These are phyloP conservation scores for Cyphellophora europaea DNA, from an alignment of 2,329 filamentous ascomycete genomes.

Conservation along the genomic window DNA sequence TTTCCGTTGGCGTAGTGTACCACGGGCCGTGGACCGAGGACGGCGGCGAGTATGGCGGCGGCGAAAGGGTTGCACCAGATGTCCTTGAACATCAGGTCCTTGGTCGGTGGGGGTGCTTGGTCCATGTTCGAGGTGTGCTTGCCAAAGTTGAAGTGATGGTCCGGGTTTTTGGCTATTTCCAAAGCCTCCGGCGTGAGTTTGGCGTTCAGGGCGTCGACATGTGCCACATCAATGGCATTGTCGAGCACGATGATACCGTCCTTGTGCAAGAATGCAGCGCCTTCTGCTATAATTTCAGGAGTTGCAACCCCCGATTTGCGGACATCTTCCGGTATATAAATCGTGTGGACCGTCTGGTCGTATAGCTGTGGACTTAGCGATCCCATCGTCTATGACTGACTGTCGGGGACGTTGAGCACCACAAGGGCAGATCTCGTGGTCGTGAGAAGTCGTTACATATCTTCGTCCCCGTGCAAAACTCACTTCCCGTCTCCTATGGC, in stretches of 20 bases:
- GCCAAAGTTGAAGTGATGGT: slow-evolving; percentile 23
- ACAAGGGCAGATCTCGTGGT: too few species aligned
- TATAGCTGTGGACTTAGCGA: slow-evolving; percentile 7
- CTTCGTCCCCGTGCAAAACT: too few species aligned
- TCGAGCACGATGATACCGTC: slow-evolving; percentile 30
- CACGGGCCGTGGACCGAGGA: slow-evolving; percentile 28
- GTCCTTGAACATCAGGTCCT: slow-evolving; percentile 27
- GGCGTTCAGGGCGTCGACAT: slow-evolving; percentile 26
- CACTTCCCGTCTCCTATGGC: too few species aligned
- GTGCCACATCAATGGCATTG: slow-evolving; percentile 25
- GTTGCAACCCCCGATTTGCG: slow-evolving; percentile 8
- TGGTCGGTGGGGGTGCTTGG: slow-evolving; percentile 28
- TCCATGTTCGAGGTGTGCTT: slow-evolving; percentile 30
- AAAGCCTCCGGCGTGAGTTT: slow-evolving; percentile 22
- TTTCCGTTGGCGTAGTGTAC: slow-evolving; percentile 32
- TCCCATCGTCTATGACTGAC: too few species aligned
- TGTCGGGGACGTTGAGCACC: too few species aligned
- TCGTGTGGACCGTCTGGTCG: slow-evolving; percentile 16
- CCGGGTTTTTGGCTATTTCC: slow-evolving; percentile 21
- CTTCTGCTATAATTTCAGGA: slow-evolving; percentile 17
- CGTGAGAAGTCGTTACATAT: too few species aligned
- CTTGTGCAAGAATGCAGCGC: slow-evolving; percentile 21
- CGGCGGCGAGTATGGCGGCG: slow-evolving; percentile 22
- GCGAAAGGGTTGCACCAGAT: slow-evolving; percentile 31
- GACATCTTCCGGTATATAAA: slow-evolving; percentile 13